Conservation (phyloP, 163 green algal species). For the Scenedesmus sp. region DNA sequence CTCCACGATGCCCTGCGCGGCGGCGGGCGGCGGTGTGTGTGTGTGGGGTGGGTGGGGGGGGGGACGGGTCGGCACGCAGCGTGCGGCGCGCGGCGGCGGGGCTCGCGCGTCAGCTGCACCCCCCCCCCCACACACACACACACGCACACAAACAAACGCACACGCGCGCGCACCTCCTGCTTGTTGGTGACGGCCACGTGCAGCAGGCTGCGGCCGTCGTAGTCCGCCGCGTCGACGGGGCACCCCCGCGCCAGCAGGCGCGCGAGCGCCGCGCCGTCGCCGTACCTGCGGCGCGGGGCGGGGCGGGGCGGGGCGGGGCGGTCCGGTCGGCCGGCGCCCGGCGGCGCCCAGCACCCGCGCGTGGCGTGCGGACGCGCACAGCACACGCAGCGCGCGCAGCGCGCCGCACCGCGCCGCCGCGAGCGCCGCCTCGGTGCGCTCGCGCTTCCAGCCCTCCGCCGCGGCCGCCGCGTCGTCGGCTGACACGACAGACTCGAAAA, state of each 20-base stretch:
- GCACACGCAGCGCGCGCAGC: not conserved
- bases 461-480: conserved; percentile 22
- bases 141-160: no score
- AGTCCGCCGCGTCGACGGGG: conserved; percentile 25
- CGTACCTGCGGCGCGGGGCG: conserved; percentile 11
- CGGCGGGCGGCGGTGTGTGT: not conserved
- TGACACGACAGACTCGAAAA: not conserved
- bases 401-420: conserved; percentile 26
- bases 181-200: conserved; percentile 31
- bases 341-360: no score
- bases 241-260: conserved; percentile 14
- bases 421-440: conserved; percentile 32
- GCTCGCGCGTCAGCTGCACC: no score
- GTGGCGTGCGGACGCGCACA: not conserved
- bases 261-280: conserved; percentile 10
- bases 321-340: no score
- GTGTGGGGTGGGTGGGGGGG: not conserved
- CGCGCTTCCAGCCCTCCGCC: conserved; percentile 13
- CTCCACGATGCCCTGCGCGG: conserved; percentile 2
- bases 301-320: not conserved
- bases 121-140: no score
- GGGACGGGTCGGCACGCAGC: not conserved
- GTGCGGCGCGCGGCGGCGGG: no score
- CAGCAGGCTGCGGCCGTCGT: conserved; percentile 36
- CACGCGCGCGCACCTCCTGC: conserved; percentile 9